Evolutionary conservation across 2,329 filamentous ascomycete species (phyloP), one percentile per base, ranked within the genome.

Genomic region (Ilyonectria mors-panacis): DNA sequence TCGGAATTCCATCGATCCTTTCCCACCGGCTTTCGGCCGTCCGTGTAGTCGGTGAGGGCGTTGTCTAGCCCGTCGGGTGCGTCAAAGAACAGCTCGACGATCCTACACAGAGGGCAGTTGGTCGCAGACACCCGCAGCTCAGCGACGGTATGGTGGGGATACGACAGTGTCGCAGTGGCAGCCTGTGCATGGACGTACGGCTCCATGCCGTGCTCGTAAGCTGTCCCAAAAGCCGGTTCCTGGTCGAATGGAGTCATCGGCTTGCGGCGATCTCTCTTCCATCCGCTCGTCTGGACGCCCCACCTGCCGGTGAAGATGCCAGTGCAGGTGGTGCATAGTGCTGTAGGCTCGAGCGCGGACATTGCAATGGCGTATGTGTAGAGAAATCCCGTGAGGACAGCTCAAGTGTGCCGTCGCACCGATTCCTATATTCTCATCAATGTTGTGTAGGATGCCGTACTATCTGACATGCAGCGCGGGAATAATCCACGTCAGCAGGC

Each of bases 121-220:
- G 56, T 26, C 21, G 56, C 56, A 9, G 56, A 59, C 15, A 35
- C 30, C 26, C 56, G 42, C 42, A 59, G 28, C 19, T 59, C 56
- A 35, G 56, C 56, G n/a, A 59, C 44, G 4, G 56, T 50, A 28
- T 59, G 56, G 28, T 59, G 56, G 19, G 56, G 56, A 59, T 59
- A 59, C 7, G 56, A 59, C 17, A 59, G 19, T 1, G 56, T 59
- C 3, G 56, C 42, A 37, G 56, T 17, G 35, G 56, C 42, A 12
- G 15, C 26, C 12, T 35, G 26, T n/a, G 21, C 35, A 21, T 56
- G 35, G 17, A 56, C 17, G 23, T 44, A 56, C 21, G 53, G 56
- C 30, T 59, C 42, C 56, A 48, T 59, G 8, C 56, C 45, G 15
- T 59, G 42, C 5, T 59, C 45, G 9, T 59, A 59, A 15, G 39